Base-by-base conservation (phyloP, 139 green algal genomes). In the Monoraphidium neglectum region DNA sequence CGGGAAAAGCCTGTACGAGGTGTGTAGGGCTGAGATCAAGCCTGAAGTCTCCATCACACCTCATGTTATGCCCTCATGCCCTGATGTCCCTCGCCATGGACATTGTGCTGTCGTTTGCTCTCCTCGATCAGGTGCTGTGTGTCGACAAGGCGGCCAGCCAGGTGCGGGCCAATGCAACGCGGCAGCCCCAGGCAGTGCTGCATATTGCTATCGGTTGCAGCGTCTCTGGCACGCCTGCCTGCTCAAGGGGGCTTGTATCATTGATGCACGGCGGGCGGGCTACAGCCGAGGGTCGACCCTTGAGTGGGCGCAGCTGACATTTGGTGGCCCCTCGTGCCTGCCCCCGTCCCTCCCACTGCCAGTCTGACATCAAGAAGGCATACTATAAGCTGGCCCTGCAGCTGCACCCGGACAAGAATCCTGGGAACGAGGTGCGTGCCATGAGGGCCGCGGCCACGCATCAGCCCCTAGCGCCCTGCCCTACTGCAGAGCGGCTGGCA, bases 321-420 rank as follows among this genome's bases (percentile, higher is more conserved):
- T n/a, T n/a, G n/a, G n/a, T n/a, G n/a, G n/a, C n/a, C n/a, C n/a
- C n/a, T n/a, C n/a, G n/a, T n/a, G n/a, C n/a, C n/a, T n/a, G n/a
- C n/a, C n/a, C n/a, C n/a, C n/a, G n/a, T 36, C 30, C 72, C 30
- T 61, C 61, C 35, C 84, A 82, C 51, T 33, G 76, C 2, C 77
- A 90, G 51, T 84, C 78, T 1, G 87, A 97, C 1, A 92, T 98
- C 43, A 95, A 91, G 69, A 90, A 90, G 77, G 92, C 93, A 0
- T 99, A 98, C 68, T 82, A 89, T 46, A 90, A 88, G 68, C 84
- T 97, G 21, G 93, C 93, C 10, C 76, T 99, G 68, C 82, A 86
- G 47, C 81, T 97, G 61, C 95, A 99, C 51, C 95, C 95, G 2
- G 95, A 99, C 79, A 97, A 97, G 76, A 97, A 98, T 74, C 86